Percentiles rank a stretch among this genome's conserved stretches.
Conservation (phyloP, 1,139 yeast genomes). For the Scheffersomyces insectosa region DNA sequence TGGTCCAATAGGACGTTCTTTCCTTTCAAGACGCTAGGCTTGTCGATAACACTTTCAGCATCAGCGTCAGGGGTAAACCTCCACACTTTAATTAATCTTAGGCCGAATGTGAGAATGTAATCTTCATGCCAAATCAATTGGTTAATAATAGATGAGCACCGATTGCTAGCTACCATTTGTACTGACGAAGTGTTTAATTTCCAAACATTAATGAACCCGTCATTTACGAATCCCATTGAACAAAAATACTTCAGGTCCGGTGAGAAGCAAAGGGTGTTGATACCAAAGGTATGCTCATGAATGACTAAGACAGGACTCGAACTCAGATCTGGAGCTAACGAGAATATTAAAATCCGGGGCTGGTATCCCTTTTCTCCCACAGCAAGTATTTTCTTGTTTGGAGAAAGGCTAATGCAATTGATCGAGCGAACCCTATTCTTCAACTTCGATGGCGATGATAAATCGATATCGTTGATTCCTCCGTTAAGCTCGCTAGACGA, state of each 20-base stretch:
- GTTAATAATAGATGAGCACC: slow-evolving; percentile 59
- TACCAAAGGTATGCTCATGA: slow-evolving; percentile 65
- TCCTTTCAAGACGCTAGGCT: slow-evolving; percentile 47
- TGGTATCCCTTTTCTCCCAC: slow-evolving; percentile 69
- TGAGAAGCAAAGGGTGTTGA: slow-evolving; percentile 55
- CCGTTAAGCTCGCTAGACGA: slow-evolving; percentile 1
- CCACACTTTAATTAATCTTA: slow-evolving; percentile 65
- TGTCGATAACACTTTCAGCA: slow-evolving; percentile 14
- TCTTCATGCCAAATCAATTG: slow-evolving; percentile 59
- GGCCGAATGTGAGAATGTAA: slow-evolving; percentile 54
- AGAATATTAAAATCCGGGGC: slow-evolving; percentile 61
- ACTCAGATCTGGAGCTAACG: slow-evolving; percentile 53
- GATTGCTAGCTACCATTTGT: slow-evolving; percentile 47
- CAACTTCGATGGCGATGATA: slow-evolving; percentile 30
- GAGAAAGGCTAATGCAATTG: slow-evolving; percentile 56
- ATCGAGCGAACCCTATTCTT: slow-evolving; percentile 54
- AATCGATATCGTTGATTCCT: slow-evolving; percentile 4
- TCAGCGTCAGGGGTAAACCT: slow-evolving; percentile 24
- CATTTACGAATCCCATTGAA: slow-evolving; percentile 63
- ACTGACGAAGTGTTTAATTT: slow-evolving; percentile 23
- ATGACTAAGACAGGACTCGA: slow-evolving; percentile 51
- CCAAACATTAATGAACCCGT: slow-evolving; percentile 69
- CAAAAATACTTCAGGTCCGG: slow-evolving; percentile 56
- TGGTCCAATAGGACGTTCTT: slow-evolving; percentile 57
- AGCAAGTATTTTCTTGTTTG: slow-evolving; percentile 53